Conservation (phyloP, 1,284 basidiomycete species). For the Ustilago nuda region DNA sequence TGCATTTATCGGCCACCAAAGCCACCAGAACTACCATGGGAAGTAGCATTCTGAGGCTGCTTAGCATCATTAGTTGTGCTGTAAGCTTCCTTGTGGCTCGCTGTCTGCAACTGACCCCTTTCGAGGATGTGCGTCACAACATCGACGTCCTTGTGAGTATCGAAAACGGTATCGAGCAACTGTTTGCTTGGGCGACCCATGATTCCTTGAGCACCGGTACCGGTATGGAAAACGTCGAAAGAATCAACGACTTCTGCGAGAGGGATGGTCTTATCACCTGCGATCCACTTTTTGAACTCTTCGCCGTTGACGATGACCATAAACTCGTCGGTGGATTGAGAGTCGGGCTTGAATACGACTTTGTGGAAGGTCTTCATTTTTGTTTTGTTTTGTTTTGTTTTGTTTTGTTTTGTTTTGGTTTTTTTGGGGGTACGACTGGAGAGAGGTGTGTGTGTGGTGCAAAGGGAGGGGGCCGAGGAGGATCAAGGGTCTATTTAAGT, state of each 20-base stretch:
- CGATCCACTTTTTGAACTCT: constrained; percentile 69
- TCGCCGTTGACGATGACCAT: constrained; percentile 69
- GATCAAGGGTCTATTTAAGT: constrained; percentile 1
- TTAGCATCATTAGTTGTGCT: constrained; percentile 62
- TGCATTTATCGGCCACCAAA: constrained; percentile 54
- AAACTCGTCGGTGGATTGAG: constrained; percentile 69
- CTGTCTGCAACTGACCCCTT: constrained; percentile 63
- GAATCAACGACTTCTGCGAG: constrained; percentile 70
- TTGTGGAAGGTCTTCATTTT: constrained; percentile 56
- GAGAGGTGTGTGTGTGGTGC: neutral
- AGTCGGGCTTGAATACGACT: constrained; percentile 69
- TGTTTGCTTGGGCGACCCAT: constrained; percentile 69
- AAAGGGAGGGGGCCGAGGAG: neutral
- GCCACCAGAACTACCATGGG: constrained; percentile 36
- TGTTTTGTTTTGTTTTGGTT: neutral
- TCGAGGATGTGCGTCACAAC: constrained; percentile 66
- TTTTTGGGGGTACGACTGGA: neutral
- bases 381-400: neutral
- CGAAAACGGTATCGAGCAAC: constrained; percentile 69
- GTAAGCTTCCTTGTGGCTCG: constrained; percentile 55
- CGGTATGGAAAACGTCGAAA: constrained; percentile 70
- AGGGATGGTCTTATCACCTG: constrained; percentile 69
- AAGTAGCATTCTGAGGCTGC: constrained; percentile 39
- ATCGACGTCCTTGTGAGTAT: constrained; percentile 65
- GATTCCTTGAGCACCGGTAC: constrained; percentile 70